Evolutionary conservation across 257 asterid species (phyloP), one percentile per base, ranked within the genome.

Genomic region (Prunella vulgaris): DNA sequence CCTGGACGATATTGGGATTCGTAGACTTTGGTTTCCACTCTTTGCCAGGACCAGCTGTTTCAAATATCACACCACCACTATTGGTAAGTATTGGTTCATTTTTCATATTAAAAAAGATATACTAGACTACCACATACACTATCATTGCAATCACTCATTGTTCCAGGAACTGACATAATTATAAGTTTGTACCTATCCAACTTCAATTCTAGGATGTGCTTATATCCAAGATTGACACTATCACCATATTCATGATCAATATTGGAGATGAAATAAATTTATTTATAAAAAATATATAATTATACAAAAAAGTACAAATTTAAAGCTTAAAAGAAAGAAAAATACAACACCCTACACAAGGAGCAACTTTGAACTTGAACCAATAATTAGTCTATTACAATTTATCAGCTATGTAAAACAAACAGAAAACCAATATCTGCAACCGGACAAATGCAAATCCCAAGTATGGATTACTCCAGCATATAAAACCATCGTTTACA

Each of bases 11-110:
- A 75, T 65, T 76, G 83, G 85, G 71, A 79, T 77, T 83, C 7
- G 84, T 33, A 68, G 95, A 75, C 81, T 88, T 90, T 54, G 97
- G 98, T 77, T 93, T 90, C 97, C 98, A 90, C 84, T 88, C 97
- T 81, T 85, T 90, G 64, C 69, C 82, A 80, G 87, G 85, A 72
- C 87, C 90, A 62, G 76, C 88, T 86, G 82, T 60, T 66, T 42
- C 18, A 79, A 77, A 73, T 27, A 67, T 21, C 20, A 84, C 32
- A 74, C n/a, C 65, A 71, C 38, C 25, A 62, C 28, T 27, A 51
- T 77, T 51, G 74, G 71, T 44, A 70, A 68, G 56, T 52, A 52
- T 60, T 14, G 35, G 52, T 13, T 15, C 57, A 15, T 25, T 60
- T 52, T 60, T 48, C 64, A 60, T 40, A 54, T 64, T 59, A 51